Evolutionary conservation across 2,329 filamentous ascomycete genomes (phyloP).

Genomic region (Anthostomella pinea): DNA sequence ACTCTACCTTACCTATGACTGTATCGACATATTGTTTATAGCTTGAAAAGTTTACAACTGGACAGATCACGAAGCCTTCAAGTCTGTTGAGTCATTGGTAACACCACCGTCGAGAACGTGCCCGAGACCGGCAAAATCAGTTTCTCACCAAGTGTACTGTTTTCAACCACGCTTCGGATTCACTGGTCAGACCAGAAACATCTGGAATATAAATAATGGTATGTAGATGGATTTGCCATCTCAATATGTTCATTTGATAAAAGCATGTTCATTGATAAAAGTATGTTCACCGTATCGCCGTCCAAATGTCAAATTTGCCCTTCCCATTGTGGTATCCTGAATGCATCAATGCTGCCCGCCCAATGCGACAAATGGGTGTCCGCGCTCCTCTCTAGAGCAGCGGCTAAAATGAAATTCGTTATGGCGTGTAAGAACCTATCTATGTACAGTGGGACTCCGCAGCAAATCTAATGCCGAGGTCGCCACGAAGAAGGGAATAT

Average conservation of each 20-base stretch:
- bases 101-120: too few relatives aligned
- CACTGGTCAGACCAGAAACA: too few relatives aligned
- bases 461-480: constrained; percentile 8
- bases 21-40: background rate
- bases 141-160: too few relatives aligned
- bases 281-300: constrained; percentile 26
- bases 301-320: constrained; percentile 27
- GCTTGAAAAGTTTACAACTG: background rate
- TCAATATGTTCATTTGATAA: too few relatives aligned
- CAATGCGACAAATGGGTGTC: too few relatives aligned
- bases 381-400: too few relatives aligned
- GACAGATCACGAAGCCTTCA: too few relatives aligned
- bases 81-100: too few relatives aligned
- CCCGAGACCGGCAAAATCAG: too few relatives aligned
- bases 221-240: too few relatives aligned
- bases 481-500: background rate
- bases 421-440: constrained; percentile 13
- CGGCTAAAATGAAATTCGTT: constrained; percentile 22
- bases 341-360: constrained; percentile 24
- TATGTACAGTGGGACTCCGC: constrained; percentile 25
- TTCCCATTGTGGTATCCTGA: constrained; percentile 29
- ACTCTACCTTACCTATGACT: background rate
- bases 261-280: constrained; percentile 11
- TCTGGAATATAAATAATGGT: too few relatives aligned
- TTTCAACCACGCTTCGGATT: too few relatives aligned